These are phyloP conservation scores for Rhodosporidiobolus sp. DNA, from an alignment of 768 basidiomycete genomes.

Conservation along the genomic window DNA sequence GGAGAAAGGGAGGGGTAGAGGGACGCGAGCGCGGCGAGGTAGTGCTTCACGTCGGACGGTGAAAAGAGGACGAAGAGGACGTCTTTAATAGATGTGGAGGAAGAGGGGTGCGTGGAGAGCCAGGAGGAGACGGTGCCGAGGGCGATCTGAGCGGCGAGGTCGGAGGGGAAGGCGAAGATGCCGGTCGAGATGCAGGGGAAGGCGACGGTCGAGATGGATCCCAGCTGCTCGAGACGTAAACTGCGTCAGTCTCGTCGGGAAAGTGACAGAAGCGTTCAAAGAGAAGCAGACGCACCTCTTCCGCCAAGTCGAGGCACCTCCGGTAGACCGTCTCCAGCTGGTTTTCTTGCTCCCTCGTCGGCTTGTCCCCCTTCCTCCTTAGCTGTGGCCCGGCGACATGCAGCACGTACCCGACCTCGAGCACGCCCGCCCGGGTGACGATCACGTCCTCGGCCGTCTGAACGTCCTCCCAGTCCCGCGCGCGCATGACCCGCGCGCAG, in stretches of 20 bases:
- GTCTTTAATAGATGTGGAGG: neutral
- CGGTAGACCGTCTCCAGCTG: neutral
- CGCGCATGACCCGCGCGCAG: slow-evolving; percentile 1
- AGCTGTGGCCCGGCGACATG: slow-evolving; percentile 13
- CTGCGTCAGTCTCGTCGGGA: too few relatives aligned
- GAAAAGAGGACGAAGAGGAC: slow-evolving; percentile 24
- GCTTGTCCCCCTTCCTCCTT: neutral
- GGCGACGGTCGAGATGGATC: slow-evolving; percentile 6
- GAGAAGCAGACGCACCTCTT: neutral
- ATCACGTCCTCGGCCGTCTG: neutral
- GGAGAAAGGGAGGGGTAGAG: neutral
- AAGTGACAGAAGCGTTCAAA: too few relatives aligned
- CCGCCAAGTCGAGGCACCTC: slow-evolving; percentile 4
- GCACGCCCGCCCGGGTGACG: neutral
- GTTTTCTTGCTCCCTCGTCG: neutral
- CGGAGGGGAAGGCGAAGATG: slow-evolving; percentile 12
- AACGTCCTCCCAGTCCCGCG: neutral
- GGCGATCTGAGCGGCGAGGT: neutral
- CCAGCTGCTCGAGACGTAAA: neutral
- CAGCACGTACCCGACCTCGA: neutral
- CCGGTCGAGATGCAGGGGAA: slow-evolving; percentile 26
- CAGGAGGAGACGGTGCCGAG: neutral
- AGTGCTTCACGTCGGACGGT: slow-evolving; percentile 1
- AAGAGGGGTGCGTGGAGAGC: slow-evolving; percentile 5
- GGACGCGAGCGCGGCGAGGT: neutral